Conservation (phyloP, 805 yeast species). For the Teunomyces barrocoloradensis region DNA sequence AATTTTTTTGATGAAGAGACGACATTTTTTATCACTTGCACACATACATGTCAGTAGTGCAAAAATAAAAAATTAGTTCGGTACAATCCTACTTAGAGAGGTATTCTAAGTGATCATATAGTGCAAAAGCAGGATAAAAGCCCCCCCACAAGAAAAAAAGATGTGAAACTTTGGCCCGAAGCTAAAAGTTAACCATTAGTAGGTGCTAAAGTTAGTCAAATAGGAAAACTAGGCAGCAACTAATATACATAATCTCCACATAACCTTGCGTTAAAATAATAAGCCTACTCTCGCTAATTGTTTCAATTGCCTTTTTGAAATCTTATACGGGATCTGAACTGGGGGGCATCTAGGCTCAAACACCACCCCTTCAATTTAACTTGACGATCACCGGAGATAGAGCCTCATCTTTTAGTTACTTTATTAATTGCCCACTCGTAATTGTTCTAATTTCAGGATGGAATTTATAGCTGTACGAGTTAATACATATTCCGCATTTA, state of each 20-base stretch:
- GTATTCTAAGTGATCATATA: no score
- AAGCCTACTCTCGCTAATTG: not conserved
- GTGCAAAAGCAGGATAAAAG: no score
- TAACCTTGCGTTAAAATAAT: not conserved
- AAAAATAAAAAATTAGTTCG: no score
- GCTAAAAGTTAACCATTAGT: not conserved
- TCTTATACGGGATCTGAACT: no score
- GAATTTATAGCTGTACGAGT: not conserved
- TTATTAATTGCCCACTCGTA: not conserved
- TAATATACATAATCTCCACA: not conserved
- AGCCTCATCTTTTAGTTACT: not conserved
- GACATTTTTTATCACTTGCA: no score
- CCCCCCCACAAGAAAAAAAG: not conserved
- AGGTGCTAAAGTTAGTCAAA: not conserved
- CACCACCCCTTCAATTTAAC: not conserved
- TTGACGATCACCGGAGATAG: not conserved
- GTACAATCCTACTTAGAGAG: not conserved
- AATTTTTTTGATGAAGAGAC: no score
- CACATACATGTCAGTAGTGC: no score
- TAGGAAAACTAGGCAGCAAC: not conserved
- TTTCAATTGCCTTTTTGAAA: no score
- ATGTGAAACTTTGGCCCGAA: not conserved
- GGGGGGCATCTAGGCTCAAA: not conserved
- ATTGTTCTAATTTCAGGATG: not conserved
- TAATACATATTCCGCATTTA: not conserved